A percentile compares a stretch with the other conserved stretches of the same genome.
Evolutionary conservation across 169 alveolate species (phyloP).

Genomic region (Eimeria nieschulzi): DNA sequence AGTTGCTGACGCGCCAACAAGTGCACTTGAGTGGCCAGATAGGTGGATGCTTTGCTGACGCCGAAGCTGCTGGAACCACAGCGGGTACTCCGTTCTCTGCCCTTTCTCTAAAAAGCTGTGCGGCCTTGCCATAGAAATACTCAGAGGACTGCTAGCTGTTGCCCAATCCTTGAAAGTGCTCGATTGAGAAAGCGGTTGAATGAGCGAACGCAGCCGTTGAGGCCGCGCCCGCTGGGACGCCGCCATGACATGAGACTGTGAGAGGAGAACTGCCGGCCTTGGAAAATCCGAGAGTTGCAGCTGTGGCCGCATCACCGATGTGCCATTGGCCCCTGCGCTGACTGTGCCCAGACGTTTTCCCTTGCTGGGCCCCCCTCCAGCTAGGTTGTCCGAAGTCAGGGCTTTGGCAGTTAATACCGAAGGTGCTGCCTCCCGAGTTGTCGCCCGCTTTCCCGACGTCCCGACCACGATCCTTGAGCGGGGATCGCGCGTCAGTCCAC

Average conservation of each 20-base stretch:
- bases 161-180: neutral
- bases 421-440: neutral
- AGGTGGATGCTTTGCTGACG: neutral
- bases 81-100: neutral
- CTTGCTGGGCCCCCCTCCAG: no score
- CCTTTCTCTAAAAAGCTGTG: neutral
- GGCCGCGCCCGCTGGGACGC: no score
- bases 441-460: neutral
- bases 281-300: no score
- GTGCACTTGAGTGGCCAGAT: neutral
- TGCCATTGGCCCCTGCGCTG: no score
- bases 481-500: constrained; percentile 32
- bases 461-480: neutral
- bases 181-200: neutral
- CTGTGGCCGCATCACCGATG: no score
- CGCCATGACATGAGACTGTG: no score
- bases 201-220: neutral
- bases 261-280: no score
- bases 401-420: neutral
- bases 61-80: neutral
- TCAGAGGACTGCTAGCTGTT: neutral
- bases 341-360: no score
- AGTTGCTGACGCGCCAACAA: neutral
- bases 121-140: neutral
- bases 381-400: neutral